Evolutionary conservation across 1,139 yeast genomes (phyloP), one percentile per base, ranked within the genome.

Genomic region (Geotrichum klebahnii): DNA sequence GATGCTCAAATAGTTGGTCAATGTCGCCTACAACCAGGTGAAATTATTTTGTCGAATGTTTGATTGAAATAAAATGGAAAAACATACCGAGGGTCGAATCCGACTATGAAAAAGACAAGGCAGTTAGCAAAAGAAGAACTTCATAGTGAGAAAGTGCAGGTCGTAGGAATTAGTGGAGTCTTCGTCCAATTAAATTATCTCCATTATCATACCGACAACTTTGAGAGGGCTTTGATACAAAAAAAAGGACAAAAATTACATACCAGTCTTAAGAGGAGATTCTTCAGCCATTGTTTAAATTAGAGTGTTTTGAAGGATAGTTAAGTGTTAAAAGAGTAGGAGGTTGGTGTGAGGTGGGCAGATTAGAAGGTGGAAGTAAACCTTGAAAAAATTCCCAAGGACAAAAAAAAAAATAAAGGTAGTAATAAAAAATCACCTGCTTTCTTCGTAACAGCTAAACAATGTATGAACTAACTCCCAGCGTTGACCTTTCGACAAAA

Each of bases 261-360:
- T 92, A 59, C 88, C 92, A 57, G 95, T 85, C 62, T 81, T 86
- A 68, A 85, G 77, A 61, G 67, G 61, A 63, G 67, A 61, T 44
- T 70, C 73, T 54, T 72, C 61, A 72, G 70, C 69, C 54, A 48
- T 61, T 52, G 41, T 53, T 20, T 50, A 17, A 12, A 23, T n/a
- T 20, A 28, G 38, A 12, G 31, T 37, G 26, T 33, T 4, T 17
- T 16, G 39, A 37, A 31, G 41, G 41, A 37, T 37, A 37, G 29
- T 23, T 19, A 37, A 19, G 12, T 33, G 14, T 3, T 14, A 8
- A n/a, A n/a, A 20, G 9, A 8, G 19, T 16, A 8, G 28, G n/a
- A n/a, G n/a, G n/a, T n/a, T n/a, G n/a, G n/a, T n/a, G n/a, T n/a
- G n/a, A n/a, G n/a, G n/a, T n/a, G n/a, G n/a, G n/a, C n/a, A n/a